Conservation (phyloP, 2,329 filamentous ascomycete genomes). For the Trichophyton verrucosum region DNA sequence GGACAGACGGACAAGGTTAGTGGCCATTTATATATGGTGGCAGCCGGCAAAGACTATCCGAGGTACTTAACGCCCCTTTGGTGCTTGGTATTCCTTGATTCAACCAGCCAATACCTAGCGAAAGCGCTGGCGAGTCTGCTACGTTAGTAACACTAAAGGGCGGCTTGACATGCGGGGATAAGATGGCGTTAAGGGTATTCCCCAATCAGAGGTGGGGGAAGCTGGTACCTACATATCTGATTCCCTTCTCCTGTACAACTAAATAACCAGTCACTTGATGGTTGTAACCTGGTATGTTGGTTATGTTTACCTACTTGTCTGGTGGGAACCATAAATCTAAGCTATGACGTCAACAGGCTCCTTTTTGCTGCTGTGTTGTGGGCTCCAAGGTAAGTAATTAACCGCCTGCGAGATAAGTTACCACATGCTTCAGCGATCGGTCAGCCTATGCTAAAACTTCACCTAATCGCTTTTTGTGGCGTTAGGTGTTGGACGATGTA, state of each 20-base stretch:
- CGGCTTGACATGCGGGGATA: not conserved
- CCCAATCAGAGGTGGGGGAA: not conserved
- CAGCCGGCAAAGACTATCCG: not conserved
- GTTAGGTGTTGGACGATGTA: no score
- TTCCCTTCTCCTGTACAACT: not conserved
- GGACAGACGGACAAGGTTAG: not conserved
- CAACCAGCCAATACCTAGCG: not conserved
- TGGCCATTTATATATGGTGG: not conserved
- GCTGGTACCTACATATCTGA: not conserved
- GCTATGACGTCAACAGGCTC: no score
- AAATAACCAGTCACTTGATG: no score
- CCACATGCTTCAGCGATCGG: no score
- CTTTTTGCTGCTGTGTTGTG: no score
- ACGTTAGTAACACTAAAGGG: not conserved
- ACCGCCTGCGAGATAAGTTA: no score
- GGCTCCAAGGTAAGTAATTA: no score
- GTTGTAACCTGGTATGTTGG: no score
- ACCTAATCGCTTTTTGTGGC: no score
- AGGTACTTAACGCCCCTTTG: not conserved
- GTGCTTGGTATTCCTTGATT: not conserved
- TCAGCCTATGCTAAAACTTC: no score
- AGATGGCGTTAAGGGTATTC: not conserved
- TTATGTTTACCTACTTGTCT: not conserved
- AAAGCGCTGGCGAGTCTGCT: no score
- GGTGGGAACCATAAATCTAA: not conserved